These are phyloP conservation scores for Radiomyces spectabilis DNA, from an alignment of 192 early-diverging fungal genomes.

Conservation along the genomic window DNA sequence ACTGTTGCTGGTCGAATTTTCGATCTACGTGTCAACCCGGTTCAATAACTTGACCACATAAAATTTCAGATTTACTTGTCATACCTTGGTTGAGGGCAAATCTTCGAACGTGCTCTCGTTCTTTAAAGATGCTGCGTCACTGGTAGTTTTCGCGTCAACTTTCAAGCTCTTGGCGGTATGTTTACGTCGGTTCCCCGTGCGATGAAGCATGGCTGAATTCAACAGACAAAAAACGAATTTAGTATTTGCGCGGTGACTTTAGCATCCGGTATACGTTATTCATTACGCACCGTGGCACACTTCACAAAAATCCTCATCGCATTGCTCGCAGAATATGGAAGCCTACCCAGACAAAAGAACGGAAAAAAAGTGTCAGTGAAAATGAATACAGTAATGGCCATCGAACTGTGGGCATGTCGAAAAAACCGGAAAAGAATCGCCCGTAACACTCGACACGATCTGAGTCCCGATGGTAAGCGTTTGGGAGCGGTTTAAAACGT, in stretches of 20 bases:
- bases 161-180: slow-evolving; percentile 43
- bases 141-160: background rate
- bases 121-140: background rate
- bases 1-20: no score
- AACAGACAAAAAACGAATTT: no score
- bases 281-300: slow-evolving; percentile 62
- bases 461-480: background rate
- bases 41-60: no score
- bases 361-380: background rate
- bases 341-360: slow-evolving; percentile 29
- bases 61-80: no score
- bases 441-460: background rate
- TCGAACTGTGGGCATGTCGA: background rate
- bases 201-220: slow-evolving; percentile 60
- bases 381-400: background rate
- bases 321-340: slow-evolving; percentile 73
- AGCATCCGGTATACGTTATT: background rate
- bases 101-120: no score
- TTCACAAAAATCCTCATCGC: slow-evolving; percentile 87
- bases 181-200: slow-evolving; percentile 60
- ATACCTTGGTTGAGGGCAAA: no score
- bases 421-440: background rate
- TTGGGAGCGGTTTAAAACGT: background rate
- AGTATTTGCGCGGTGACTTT: background rate
- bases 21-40: no score